Evolutionary conservation across 148 eudicot species (phyloP), one percentile per base, ranked within the genome.

Genomic region (Amaranthus hypochondriacus): DNA sequence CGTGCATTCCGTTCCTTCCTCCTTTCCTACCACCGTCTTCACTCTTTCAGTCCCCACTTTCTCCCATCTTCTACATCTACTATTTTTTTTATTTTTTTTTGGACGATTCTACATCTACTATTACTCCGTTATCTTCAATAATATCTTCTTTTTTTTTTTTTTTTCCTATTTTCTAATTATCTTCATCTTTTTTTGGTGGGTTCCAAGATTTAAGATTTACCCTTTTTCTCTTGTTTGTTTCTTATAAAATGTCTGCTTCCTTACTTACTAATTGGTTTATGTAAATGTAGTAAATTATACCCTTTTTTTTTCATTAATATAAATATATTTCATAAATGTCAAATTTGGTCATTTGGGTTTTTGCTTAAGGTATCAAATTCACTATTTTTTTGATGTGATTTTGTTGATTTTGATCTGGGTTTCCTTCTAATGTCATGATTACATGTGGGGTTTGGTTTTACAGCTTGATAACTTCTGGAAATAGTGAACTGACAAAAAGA

Each of bases 1-100:
- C 85, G 82, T 82, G 85, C 84, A 51, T 53, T 70, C 84, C 84
- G 81, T 71, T 60, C 60, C 9, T 39, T 8, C 7, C 70, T 59
- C 49, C 49, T 48, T 28, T 44, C 75, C 48, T 59, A 54, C 62
- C 28, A 42, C 21, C 62, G 43, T 21, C 54, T 52, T 53, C 63
- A 9, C 70, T 53, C 76, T 15, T 14, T 3, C 53, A 64, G 39
- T 57, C 67, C 58, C 52, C 59, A 60, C 53, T 78, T 46, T n/a
- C 52, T 58, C 63, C 53, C 71, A 28, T 39, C 66, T 18, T 18
- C 42, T 10, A 9, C 63, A 39, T 54, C 39, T 28, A 28, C 39
- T 28, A 28, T 28, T 28, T 73, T 62, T 49, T 44, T 18, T n/a
- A n/a, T n/a, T 55, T 56, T 48, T 62, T 18, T 9, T 7, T 60